Evolutionary conservation across 495 filamentous ascomycete species (phyloP).

Genomic region (Aspergillus indologenus): DNA sequence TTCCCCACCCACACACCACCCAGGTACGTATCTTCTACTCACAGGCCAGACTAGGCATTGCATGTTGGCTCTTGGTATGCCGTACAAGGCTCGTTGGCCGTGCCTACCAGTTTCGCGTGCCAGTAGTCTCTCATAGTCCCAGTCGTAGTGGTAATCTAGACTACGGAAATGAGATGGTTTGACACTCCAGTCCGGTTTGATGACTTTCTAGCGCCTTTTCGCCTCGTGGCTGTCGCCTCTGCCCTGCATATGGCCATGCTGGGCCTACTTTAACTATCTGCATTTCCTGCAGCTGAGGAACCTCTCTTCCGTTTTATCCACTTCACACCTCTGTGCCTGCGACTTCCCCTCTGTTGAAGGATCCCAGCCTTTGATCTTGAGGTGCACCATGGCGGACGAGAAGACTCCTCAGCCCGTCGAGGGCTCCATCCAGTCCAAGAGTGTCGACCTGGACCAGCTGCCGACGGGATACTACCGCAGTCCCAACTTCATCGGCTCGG

Average conservation of each 20-base stretch:
- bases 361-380: background rate
- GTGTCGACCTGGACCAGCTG: slow-evolving; percentile 16
- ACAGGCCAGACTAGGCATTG: background rate
- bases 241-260: background rate
- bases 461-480: slow-evolving; percentile 22
- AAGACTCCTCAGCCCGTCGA: background rate
- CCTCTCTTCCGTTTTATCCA: background rate
- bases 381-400: background rate
- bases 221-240: background rate
- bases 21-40: background rate
- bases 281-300: background rate
- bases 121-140: background rate
- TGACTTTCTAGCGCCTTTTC: background rate
- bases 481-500: slow-evolving; percentile 23
- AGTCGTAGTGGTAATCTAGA: background rate
- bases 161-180: background rate
- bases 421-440: background rate
- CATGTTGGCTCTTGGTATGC: background rate
- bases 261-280: background rate
- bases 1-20: background rate
- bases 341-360: background rate
- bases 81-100: background rate
- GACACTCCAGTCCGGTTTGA: background rate
- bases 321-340: background rate
- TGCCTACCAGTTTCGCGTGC: background rate